Percentiles rank a stretch among this genome's conserved stretches.
These are phyloP conservation scores for Stachybotrys echinatus DNA, from an alignment of 2,329 filamentous ascomycete genomes.

Conservation along the genomic window DNA sequence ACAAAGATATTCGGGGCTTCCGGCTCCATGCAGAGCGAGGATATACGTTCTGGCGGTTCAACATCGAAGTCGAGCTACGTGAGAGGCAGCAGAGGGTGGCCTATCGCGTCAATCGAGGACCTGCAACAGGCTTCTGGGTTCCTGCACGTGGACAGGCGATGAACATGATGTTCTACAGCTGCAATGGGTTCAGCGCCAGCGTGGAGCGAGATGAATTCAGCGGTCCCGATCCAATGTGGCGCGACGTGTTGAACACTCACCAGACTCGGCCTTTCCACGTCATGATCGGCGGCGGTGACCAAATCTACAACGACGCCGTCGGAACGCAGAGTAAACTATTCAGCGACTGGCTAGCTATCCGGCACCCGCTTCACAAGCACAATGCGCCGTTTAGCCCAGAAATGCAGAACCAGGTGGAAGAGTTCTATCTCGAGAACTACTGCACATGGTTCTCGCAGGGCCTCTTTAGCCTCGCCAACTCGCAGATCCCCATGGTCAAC, in stretches of 20 bases:
- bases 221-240: conserved; percentile 94
- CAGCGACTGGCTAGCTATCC: conserved; percentile 76
- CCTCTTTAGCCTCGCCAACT: conserved; percentile 84
- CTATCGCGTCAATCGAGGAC: conserved; percentile 91
- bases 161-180: conserved; percentile 99
- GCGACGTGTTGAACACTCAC: conserved; percentile 89
- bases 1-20: conserved; percentile 76
- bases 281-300: conserved; percentile 95
- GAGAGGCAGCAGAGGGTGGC: conserved; percentile 78
- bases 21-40: conserved; percentile 81
- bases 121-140: conserved; percentile 89
- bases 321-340: conserved; percentile 72
- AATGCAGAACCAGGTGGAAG: conserved; percentile 84
- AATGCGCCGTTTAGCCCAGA: conserved; percentile 70
- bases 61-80: conserved; percentile 82
- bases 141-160: conserved; percentile 78
- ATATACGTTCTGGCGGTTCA: conserved; percentile 96
- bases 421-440: conserved; percentile 84
- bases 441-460: conserved; percentile 96
- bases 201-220: conserved; percentile 76
- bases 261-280: conserved; percentile 92
- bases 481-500: conserved; percentile 97
- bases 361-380: conserved; percentile 75
- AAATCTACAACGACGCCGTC: conserved; percentile 90
- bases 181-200: conserved; percentile 87